Percentiles rank a stretch among this genome's conserved stretches.
Conservation (phyloP, 164 flowering plant genomes). For the Hamamelis virginiana region DNA sequence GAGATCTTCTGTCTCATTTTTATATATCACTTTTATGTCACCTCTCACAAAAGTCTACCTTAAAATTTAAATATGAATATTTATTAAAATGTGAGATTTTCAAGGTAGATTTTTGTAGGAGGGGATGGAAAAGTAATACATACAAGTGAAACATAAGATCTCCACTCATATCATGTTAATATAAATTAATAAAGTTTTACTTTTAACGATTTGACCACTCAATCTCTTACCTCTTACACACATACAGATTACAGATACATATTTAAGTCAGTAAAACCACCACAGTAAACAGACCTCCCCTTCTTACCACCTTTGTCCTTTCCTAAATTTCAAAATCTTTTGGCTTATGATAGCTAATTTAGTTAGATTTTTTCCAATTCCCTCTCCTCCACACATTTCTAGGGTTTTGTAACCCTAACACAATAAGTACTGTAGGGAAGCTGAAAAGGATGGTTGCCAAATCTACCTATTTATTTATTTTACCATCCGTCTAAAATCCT, state of each 20-base stretch:
- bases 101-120: no score
- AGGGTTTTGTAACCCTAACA: no score
- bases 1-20: no score
- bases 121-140: no score
- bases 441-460: conserved; percentile 16
- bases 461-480: not conserved
- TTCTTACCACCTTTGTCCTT: conserved; percentile 38
- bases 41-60: no score
- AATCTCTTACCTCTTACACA: conserved; percentile 20
- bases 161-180: no score
- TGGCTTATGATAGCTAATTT: conserved; percentile 26
- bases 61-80: not conserved
- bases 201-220: conserved; percentile 52
- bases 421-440: no score
- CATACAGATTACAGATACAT: conserved; percentile 22
- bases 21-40: no score
- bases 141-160: no score
- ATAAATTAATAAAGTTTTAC: conserved; percentile 7
- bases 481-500: conserved; percentile 22
- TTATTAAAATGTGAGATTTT: no score
- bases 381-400: conserved; percentile 18
- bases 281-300: conserved; percentile 19
- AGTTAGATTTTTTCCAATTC: conserved; percentile 14
- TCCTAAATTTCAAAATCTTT: conserved; percentile 24
- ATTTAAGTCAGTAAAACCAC: conserved; percentile 34